Percentiles rank a stretch among this genome's conserved stretches.
Evolutionary conservation across 345 rosid species (phyloP).

Genomic region (Luvunga scandens): DNA sequence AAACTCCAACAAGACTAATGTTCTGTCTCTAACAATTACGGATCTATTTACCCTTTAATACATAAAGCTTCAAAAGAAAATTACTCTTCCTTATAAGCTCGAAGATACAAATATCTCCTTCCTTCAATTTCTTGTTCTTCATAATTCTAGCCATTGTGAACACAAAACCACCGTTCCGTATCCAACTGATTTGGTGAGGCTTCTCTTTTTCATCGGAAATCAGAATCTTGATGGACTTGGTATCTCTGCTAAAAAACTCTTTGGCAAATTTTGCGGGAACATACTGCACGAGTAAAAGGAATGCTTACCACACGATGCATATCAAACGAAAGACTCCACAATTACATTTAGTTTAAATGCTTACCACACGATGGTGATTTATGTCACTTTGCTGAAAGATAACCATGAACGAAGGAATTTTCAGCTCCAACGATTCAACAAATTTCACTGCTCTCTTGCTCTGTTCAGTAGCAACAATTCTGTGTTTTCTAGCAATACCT

Average conservation of each 20-base stretch:
- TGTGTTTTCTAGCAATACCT: neutral
- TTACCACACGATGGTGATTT: neutral
- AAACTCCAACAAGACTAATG: neutral
- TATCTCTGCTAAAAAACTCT: conserved; percentile 2
- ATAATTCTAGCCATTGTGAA: conserved; percentile 14
- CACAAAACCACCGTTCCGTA: neutral
- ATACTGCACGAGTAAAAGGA: conserved; percentile 13
- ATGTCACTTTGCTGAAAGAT: conserved; percentile 25
- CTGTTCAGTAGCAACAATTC: conserved; percentile 9
- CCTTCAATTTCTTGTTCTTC: conserved; percentile 16
- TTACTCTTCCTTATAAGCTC: conserved; percentile 12
- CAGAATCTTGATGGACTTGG: conserved; percentile 17
- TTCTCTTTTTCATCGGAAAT: conserved; percentile 20
- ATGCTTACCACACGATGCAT: too few relatives aligned
- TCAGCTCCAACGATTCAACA: conserved; percentile 28
- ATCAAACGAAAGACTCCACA: neutral
- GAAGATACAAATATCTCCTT: conserved; percentile 26
- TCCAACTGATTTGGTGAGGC: neutral
- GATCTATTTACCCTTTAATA: neutral
- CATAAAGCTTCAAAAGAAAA: conserved; percentile 14
- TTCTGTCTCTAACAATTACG: neutral
- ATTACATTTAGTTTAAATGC: neutral
- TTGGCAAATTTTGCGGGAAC: conserved; percentile 16
- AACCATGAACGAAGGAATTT: conserved; percentile 37
- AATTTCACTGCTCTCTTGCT: conserved; percentile 34